phyloP scores from a whole-genome alignment of 768 basidiomycete genomes.

The Leccinum sublutescens region DNA sequence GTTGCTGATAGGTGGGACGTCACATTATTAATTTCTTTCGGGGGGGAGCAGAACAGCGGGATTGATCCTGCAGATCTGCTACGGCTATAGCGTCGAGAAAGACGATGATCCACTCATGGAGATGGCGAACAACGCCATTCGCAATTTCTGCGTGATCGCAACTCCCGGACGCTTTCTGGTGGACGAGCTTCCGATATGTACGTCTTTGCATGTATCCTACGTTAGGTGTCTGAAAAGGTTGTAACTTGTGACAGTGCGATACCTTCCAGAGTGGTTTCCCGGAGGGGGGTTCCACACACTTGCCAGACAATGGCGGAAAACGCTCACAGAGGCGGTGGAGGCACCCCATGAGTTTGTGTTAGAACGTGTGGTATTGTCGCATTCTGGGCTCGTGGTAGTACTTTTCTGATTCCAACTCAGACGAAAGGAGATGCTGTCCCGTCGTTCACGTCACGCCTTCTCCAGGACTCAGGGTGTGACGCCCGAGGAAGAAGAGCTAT shows the following conservation, averaged over 20 bases:
- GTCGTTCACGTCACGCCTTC: slow-evolving; percentile 13
- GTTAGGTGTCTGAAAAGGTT: not conserved
- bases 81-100: slow-evolving; percentile 35
- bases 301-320: slow-evolving; percentile 4
- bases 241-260: slow-evolving; percentile 1
- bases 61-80: slow-evolving; percentile 35
- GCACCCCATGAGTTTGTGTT: slow-evolving; percentile 9
- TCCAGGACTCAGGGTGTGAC: slow-evolving; percentile 1
- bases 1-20: not conserved
- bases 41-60: slow-evolving; percentile 30
- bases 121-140: slow-evolving; percentile 24
- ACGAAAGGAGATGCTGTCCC: slow-evolving; percentile 9
- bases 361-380: slow-evolving; percentile 6
- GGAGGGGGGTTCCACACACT: slow-evolving; percentile 19
- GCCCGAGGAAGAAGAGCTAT: slow-evolving; percentile 8
- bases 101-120: slow-evolving; percentile 34
- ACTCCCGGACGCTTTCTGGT: slow-evolving; percentile 13
- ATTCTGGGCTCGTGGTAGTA: too few relatives aligned
- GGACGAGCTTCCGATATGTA: slow-evolving; percentile 11
- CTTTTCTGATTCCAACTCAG: not conserved
- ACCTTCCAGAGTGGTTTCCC: slow-evolving; percentile 24
- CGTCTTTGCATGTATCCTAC: not conserved
- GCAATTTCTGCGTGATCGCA: slow-evolving; percentile 6
- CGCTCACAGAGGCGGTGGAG: slow-evolving; percentile 1
- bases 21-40: not conserved